Evolutionary conservation across 192 early-diverging fungal genomes (phyloP), one percentile per base, ranked within the genome.

Genomic region (Coemansia sp.): DNA sequence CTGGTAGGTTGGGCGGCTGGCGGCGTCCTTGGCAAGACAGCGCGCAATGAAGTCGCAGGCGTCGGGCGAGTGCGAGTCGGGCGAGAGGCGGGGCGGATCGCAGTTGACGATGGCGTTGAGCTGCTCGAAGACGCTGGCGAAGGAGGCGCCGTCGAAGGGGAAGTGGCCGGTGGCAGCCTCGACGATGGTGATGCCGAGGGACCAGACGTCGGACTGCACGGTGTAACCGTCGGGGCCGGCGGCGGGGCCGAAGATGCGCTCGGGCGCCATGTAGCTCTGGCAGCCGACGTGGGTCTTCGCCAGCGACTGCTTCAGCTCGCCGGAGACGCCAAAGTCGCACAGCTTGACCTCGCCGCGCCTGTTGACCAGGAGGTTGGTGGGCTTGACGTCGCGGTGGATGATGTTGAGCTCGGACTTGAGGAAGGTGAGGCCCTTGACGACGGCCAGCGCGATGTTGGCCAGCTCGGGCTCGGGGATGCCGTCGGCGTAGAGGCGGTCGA

Each of bases 211-310:
- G 7, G 94, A 95, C 41, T 91, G 87, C 4, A 94, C 92, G 0
- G 92, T 90, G 70, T 97, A 97, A 2, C 86, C 82, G 5, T 86
- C 81, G 14, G 86, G 86, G 11, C 86, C 74, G 12, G 50, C 73
- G 20, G 82, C 81, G 5, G 64, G 71, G 5, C 66, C 81, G 13
- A 84, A 83, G 63, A 98, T 95, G 20, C 96, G 92, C 73, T 98
- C 96, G 19, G 96, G 96, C 87, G 95, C 93, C 94, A 98, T 96
- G 70, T 97, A 97, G 72, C 90, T 92, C 77, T 97, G 92, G 65
- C 93, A 96, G 13, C 95, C 96, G 46, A 96, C 91, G 70, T 95
- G 91, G 2, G 95, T 98, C 75, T 93, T 94, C 44, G 95, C 96
- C 74, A 94, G 78, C 12, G 93, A 96, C 71, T 93, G 88, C 43